Conservation (phyloP, 1,284 basidiomycete genomes). For the Ceratobasidium sp. region DNA sequence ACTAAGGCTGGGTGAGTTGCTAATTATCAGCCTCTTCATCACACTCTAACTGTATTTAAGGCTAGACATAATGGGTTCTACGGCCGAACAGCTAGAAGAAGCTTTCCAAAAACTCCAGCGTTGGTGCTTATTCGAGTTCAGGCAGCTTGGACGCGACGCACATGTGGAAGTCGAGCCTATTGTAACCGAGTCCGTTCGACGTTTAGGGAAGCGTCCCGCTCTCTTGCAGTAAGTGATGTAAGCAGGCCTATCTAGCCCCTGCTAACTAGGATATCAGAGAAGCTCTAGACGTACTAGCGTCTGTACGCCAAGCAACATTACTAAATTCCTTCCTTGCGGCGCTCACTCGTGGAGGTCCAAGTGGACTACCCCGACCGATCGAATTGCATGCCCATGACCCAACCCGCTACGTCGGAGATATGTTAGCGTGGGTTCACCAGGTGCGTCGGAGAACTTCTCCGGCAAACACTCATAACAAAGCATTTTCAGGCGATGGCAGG, state of each 20-base stretch:
- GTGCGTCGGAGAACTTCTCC: not conserved
- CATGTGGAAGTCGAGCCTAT: conserved; percentile 81
- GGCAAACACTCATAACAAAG: not conserved
- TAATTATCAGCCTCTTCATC: not conserved
- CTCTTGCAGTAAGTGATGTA: conserved; percentile 74
- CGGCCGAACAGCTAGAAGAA: conserved; percentile 84
- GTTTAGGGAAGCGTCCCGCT: conserved; percentile 81
- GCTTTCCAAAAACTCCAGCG: conserved; percentile 91
- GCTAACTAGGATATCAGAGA: conserved; percentile 67
- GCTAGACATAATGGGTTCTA: conserved; percentile 88
- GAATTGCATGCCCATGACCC: conserved; percentile 98
- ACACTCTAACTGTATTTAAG: conserved; percentile 60
- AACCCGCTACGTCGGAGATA: conserved; percentile 94
- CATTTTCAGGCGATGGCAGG: conserved; percentile 76
- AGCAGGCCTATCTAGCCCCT: not conserved
- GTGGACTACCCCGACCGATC: conserved; percentile 90
- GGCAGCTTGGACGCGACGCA: conserved; percentile 80
- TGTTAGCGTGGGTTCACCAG: conserved; percentile 99
- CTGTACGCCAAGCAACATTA: conserved; percentile 85
- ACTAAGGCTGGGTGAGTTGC: conserved; percentile 81
- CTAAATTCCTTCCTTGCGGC: conserved; percentile 87
- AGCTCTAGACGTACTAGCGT: conserved; percentile 79
- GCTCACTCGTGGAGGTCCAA: conserved; percentile 89
- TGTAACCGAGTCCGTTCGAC: conserved; percentile 79
- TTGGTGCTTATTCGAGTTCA: conserved; percentile 89